Evolutionary conservation across 1,139 yeast species (phyloP).

Genomic region (Yamadazyma sp.): DNA sequence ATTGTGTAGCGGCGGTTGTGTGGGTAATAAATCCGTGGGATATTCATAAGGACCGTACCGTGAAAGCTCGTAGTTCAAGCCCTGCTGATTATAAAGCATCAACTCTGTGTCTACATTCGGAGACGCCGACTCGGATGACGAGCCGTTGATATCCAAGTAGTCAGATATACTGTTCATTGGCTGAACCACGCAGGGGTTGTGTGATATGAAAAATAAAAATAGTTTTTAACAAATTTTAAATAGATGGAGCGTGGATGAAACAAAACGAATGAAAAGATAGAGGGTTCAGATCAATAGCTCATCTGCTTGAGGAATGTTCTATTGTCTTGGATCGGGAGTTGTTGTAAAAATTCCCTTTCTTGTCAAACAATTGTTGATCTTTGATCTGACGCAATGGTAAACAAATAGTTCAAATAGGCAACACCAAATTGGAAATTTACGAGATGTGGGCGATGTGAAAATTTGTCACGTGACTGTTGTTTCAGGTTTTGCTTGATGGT

Average conservation of each 20-base stretch:
- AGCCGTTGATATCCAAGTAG: constrained; percentile 9
- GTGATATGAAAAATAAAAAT: too few species aligned
- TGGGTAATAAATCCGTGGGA: background rate
- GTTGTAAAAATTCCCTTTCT: constrained; percentile 1
- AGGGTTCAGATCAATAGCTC: constrained; percentile 2
- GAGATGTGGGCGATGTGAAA: too few species aligned
- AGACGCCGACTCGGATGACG: constrained; percentile 6
- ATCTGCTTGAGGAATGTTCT: constrained; percentile 1
- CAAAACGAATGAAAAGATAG: background rate
- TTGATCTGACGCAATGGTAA: constrained; percentile 1
- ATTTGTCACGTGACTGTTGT: background rate
- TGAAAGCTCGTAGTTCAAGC: constrained; percentile 8
- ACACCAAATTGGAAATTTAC: too few species aligned
- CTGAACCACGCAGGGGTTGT: too few species aligned
- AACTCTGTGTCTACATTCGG: constrained; percentile 11
- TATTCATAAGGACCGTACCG: background rate
- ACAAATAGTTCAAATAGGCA: constrained; percentile 1
- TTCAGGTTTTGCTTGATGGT: background rate
- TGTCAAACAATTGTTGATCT: constrained; percentile 3
- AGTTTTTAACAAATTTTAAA: too few species aligned
- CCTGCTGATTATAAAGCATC: constrained; percentile 9
- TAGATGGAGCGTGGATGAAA: background rate
- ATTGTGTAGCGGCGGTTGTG: too few species aligned
- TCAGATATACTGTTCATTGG: constrained; percentile 2
- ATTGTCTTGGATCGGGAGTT: background rate